Percentiles rank a stretch among this genome's conserved stretches.
Conservation (phyloP, 2,329 filamentous ascomycete genomes). For the Fusarium mangiferae region DNA sequence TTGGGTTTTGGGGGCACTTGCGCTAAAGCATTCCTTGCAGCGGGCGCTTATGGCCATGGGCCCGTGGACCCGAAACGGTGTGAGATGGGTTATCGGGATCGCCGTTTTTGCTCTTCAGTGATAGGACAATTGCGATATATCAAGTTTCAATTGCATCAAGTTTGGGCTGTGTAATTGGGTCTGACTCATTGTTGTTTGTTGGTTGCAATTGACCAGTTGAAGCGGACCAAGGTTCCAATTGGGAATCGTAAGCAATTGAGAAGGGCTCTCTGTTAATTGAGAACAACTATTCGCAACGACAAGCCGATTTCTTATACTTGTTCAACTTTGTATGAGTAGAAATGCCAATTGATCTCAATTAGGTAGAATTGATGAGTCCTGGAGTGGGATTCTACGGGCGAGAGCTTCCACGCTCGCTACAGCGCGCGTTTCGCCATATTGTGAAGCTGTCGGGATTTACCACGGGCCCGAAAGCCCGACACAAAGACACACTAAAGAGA, state of each 20-base stretch:
- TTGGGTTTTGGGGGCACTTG: neutral
- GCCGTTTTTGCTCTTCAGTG: neutral
- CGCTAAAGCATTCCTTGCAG: constrained; percentile 12
- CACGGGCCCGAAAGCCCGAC: neutral
- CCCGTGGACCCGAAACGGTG: constrained; percentile 9
- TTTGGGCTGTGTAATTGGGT: neutral
- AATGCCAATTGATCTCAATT: neutral
- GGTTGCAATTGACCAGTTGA: neutral
- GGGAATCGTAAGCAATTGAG: neutral
- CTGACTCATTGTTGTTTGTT: neutral
- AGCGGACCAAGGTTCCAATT: neutral
- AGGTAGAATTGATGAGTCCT: neutral
- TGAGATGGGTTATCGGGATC: neutral
- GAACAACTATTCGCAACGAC: neutral
- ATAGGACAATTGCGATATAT: neutral
- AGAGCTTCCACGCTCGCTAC: neutral
- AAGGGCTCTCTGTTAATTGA: neutral
- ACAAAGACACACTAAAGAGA: neutral
- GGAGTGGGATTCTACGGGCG: neutral
- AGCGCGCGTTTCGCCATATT: neutral
- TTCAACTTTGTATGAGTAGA: neutral
- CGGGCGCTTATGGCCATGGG: neutral
- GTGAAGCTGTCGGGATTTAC: neutral
- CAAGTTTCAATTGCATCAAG: neutral
- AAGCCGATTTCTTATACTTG: neutral